Percentiles rank a stretch among this genome's conserved stretches.
Evolutionary conservation across 352 stramenopile species (phyloP).

Genomic region (Globisporangium emineosum): DNA sequence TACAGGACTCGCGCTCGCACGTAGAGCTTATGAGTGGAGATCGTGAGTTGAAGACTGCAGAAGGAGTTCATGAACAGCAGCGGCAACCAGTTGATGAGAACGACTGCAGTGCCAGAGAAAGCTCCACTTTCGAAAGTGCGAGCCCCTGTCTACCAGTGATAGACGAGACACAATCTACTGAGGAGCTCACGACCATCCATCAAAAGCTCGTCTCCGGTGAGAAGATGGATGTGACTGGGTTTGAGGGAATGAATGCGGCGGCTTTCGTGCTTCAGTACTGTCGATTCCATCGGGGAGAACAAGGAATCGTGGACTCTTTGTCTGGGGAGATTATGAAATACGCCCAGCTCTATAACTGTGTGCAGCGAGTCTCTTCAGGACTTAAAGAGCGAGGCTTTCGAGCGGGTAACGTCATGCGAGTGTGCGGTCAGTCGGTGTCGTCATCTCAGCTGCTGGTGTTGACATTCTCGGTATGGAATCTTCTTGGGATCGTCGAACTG

Average conservation of each 20-base stretch:
- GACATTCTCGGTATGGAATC: constrained; percentile 16
- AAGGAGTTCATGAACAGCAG: not conserved
- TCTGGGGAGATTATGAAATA: constrained; percentile 3
- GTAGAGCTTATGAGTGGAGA: not conserved
- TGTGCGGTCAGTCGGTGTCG: not conserved
- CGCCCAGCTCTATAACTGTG: not conserved
- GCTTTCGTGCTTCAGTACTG: constrained; percentile 16
- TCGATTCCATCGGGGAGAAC: constrained; percentile 5
- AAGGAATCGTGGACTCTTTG: constrained; percentile 9
- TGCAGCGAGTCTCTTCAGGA: constrained; percentile 1
- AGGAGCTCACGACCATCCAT: not conserved
- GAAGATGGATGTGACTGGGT: constrained; percentile 9
- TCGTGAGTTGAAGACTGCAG: not conserved
- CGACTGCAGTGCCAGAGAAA: not conserved
- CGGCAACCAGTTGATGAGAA: not conserved
- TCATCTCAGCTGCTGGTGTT: constrained; percentile 9
- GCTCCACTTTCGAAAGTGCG: not conserved
- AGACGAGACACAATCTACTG: not conserved
- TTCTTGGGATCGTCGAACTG: constrained; percentile 9
- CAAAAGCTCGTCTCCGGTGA: constrained; percentile 7
- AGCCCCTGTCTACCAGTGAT: not conserved
- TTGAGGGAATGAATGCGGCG: constrained; percentile 10
- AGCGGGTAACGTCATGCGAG: not conserved
- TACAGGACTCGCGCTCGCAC: not conserved
- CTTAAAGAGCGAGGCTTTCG: constrained; percentile 6